A percentile compares a stretch with the other conserved stretches of the same genome.
Conservation (phyloP, 2,329 filamentous ascomycete genomes). For the Pseudogymnoascus sp. region DNA sequence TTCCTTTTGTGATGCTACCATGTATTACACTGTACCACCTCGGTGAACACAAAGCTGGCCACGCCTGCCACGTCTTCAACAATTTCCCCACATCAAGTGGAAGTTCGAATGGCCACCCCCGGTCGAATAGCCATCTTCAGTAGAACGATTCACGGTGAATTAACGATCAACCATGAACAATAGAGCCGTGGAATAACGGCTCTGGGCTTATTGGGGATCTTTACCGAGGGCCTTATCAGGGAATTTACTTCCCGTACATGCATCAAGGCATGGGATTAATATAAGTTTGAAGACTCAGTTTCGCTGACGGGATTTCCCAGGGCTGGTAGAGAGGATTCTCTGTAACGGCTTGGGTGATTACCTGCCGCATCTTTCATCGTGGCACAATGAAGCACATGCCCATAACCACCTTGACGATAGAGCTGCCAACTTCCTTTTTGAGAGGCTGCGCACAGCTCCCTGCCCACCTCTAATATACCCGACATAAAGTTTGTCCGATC, state of each 20-base stretch:
- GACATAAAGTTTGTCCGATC: not conserved
- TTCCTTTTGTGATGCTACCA: not conserved
- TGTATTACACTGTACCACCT: not conserved
- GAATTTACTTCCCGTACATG: not conserved
- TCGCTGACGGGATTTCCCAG: not conserved
- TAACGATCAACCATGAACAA: not conserved
- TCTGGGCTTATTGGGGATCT: not conserved
- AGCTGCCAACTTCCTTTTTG: not conserved
- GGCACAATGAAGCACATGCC: not conserved
- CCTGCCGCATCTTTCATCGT: not conserved
- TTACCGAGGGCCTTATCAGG: not conserved
- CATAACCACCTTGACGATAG: not conserved
- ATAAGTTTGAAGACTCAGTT: not conserved
- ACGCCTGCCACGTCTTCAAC: not conserved
- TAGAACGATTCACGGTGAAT: not conserved
- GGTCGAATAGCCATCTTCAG: not conserved
- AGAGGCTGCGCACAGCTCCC: not conserved
- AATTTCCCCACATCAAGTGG: not conserved
- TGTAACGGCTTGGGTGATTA: not conserved
- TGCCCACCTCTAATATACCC: not conserved
- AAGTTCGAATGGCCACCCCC: not conserved
- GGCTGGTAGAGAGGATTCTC: not conserved
- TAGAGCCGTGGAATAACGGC: not conserved
- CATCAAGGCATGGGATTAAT: not conserved
- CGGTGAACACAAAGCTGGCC: too few species aligned